A percentile compares a stretch with the other conserved stretches of the same genome.
These are phyloP conservation scores for Dipteronia dyeriana DNA, from an alignment of 345 rosid genomes.

Conservation along the genomic window DNA sequence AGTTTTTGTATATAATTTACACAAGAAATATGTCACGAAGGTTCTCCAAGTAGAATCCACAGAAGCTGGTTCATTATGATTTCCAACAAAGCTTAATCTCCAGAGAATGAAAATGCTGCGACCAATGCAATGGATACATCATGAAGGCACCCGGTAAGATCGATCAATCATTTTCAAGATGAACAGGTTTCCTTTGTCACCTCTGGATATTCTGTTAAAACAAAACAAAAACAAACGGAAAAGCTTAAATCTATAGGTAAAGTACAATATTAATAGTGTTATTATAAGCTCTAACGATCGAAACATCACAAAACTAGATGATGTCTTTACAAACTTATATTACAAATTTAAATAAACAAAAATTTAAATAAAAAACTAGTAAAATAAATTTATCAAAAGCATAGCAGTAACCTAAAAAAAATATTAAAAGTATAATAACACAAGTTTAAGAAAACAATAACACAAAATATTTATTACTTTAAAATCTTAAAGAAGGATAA, in stretches of 20 bases:
- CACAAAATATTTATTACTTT: too few relatives aligned
- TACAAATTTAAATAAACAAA: too few relatives aligned
- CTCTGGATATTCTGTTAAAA: constrained; percentile 71
- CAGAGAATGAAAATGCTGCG: neutral
- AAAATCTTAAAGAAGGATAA: too few relatives aligned
- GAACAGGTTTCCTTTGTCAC: constrained; percentile 90
- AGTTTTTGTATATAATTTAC: neutral
- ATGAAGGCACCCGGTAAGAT: constrained; percentile 69
- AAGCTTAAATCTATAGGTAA: neutral
- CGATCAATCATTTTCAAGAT: constrained; percentile 91
- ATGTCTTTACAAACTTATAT: neutral
- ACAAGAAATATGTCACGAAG: neutral
- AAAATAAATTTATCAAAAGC: too few relatives aligned
- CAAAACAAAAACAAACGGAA: neutral
- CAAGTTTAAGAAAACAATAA: too few relatives aligned
- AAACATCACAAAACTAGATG: neutral
- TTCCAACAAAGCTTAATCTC: neutral
- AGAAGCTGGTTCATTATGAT: neutral
- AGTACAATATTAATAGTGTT: neutral
- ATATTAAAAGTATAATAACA: too few relatives aligned
- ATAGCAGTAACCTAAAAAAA: too few relatives aligned
- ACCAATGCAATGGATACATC: constrained; percentile 3
- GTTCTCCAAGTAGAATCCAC: neutral
- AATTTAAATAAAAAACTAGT: too few relatives aligned
- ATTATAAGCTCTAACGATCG: neutral